Evolutionary conservation across 768 basidiomycete species (phyloP).

Genomic region (Rhizopogon roseolus): DNA sequence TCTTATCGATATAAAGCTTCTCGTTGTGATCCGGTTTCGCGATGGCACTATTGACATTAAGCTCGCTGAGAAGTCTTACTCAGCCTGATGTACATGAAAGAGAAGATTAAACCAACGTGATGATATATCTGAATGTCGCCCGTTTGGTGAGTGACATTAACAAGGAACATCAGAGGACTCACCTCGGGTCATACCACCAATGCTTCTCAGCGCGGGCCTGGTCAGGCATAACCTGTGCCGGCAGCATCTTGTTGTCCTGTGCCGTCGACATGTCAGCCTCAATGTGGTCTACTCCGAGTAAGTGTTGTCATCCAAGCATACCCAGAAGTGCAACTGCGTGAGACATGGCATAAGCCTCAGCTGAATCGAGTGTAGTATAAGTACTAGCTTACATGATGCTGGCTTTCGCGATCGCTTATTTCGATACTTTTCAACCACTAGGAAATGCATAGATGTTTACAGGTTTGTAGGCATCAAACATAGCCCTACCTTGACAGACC

Average conservation of each 20-base stretch:
- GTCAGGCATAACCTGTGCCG: constrained; percentile 45
- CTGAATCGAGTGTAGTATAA: not conserved
- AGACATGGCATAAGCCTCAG: not conserved
- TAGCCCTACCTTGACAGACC: constrained; percentile 37
- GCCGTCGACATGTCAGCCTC: not conserved
- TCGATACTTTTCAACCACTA: constrained; percentile 58
- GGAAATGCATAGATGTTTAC: not conserved
- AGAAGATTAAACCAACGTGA: constrained; percentile 22
- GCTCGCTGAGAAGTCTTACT: constrained; percentile 41
- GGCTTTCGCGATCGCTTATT: constrained; percentile 42
- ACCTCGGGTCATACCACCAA: constrained; percentile 55
- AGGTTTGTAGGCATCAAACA: not conserved
- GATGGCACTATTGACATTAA: constrained; percentile 58
- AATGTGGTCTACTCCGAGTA: not conserved
- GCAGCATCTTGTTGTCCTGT: constrained; percentile 59
- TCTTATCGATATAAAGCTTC: constrained; percentile 18
- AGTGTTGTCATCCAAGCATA: constrained; percentile 4
- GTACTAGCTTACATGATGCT: constrained; percentile 41
- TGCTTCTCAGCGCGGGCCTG: constrained; percentile 43
- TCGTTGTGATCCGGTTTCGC: constrained; percentile 55
- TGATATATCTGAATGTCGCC: constrained; percentile 21
- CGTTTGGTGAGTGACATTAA: not conserved
- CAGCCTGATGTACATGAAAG: constrained; percentile 2
- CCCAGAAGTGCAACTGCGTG: constrained; percentile 31
- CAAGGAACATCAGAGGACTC: not conserved